Evolutionary conservation across 306 rosid genomes (phyloP), one percentile per base, ranked within the genome.

Genomic region (Cyclanthera cordifolia): DNA sequence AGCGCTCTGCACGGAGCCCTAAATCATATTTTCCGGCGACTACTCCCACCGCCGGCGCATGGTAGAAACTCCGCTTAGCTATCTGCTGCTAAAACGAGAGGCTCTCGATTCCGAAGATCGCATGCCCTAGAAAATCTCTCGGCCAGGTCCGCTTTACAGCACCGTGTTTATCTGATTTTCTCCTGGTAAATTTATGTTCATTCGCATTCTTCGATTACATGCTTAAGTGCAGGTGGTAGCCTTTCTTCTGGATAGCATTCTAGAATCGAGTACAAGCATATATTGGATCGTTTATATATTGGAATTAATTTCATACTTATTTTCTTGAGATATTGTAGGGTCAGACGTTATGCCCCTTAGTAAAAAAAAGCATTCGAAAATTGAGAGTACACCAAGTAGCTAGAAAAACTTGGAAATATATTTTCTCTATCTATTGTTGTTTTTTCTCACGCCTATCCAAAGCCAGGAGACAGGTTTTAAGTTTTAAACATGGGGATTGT

Each of bases 21-120:
- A 70, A 70, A 73, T 66, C 53, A 30, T 74, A 73, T 23, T 39
- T 53, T 9, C 67, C 77, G 51, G 80, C 54, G 15, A 71, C 64
- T 17, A 25, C 23, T 73, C 46, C 53, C 74, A 30, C 53, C 48
- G 8, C 23, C 24, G 56, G 61, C 56, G 25, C 45, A 30, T 77
- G 78, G 53, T 69, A 75, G 61, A 25, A 17, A 53, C 75, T 25
- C 66, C 41, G 69, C 15, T 17, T 77, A 63, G 71, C 71, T 67
- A 45, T 78, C 76, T 21, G 45, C 74, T 65, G 78, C 77, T 16
- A 45, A 67, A 43, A 77, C 77, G 24, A 59, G 79, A 49, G 39
- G 95, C 96, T 80, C 98, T 93, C 77, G 87, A 87, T 78, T 89
- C 98, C 75, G 87, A 73, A 78, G 95, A 88, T 46, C 90, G 96